Conservation (phyloP, 2,329 filamentous ascomycete genomes). For the Paracorniculantispora psalliotae region DNA sequence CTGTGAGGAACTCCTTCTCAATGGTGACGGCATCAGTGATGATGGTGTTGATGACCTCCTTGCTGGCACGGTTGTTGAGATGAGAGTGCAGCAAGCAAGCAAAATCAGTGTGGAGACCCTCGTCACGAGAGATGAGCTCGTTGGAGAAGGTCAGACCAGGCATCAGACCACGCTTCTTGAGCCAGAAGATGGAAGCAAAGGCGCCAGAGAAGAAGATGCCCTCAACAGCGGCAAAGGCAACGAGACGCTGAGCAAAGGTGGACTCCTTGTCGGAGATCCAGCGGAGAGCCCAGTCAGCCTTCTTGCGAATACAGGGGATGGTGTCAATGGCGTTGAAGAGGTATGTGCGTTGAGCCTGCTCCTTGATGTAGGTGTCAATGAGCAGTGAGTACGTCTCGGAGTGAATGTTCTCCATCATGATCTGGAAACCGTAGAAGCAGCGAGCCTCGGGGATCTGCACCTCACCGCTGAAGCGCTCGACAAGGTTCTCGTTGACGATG, state of each 20-base stretch:
- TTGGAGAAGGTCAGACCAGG: conserved; percentile 98
- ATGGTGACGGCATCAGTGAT: conserved; percentile 92
- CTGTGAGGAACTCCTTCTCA: conserved; percentile 96
- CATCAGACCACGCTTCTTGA: conserved; percentile 99
- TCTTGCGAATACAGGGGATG: conserved; percentile 96
- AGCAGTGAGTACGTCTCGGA: conserved; percentile 98
- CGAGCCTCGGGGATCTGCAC: conserved; percentile 96
- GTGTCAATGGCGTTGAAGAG: conserved; percentile 99
- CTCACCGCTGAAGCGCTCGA: conserved; percentile 95
- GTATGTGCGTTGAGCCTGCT: conserved; percentile 86
- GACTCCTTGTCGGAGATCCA: conserved; percentile 95
- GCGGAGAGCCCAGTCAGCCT: conserved; percentile 93
- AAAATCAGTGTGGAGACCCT: conserved; percentile 99
- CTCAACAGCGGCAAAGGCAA: conserved; percentile 96
- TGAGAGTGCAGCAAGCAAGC: conserved; percentile 98
- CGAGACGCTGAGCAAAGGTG: conserved; percentile 89
- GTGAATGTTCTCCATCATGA: conserved; percentile 99
- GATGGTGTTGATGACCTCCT: conserved; percentile 75
- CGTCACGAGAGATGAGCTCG: conserved; percentile 98
- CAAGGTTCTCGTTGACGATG: conserved; percentile 98
- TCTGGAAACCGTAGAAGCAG: conserved; percentile 99
- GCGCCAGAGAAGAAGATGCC: conserved; percentile 99
- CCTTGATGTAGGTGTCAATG: conserved; percentile 99
- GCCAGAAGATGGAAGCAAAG: conserved; percentile 99
- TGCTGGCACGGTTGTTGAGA: conserved; percentile 83